These are phyloP conservation scores for Polygonum maritimum DNA, from an alignment of 148 eudicot species.

Conservation along the genomic window DNA sequence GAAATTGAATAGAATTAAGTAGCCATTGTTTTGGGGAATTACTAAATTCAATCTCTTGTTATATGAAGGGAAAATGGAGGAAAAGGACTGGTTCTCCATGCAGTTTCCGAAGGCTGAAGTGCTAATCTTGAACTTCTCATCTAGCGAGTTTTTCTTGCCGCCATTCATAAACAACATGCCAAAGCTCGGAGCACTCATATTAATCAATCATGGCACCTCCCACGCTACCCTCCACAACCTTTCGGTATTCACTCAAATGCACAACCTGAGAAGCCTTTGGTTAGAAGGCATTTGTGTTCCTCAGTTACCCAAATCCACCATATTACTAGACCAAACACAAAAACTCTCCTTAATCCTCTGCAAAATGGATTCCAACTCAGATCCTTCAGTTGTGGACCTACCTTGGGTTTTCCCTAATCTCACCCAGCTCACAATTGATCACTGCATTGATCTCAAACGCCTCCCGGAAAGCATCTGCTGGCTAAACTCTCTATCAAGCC, in stretches of 20 bases:
- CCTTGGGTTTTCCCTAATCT: constrained; percentile 58
- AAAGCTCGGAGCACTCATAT: constrained; percentile 49
- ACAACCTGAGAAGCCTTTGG: constrained; percentile 71
- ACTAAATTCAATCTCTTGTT: not conserved
- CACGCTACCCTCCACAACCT: constrained; percentile 49
- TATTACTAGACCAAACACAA: constrained; percentile 33
- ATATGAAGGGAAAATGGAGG: constrained; percentile 57
- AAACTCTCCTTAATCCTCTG: constrained; percentile 60
- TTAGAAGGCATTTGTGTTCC: constrained; percentile 60
- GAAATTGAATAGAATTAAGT: not conserved
- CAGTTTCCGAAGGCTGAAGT: constrained; percentile 80
- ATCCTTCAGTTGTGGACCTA: constrained; percentile 32
- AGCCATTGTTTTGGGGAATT: not conserved
- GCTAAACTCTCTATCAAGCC: constrained; percentile 34
- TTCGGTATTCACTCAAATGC: constrained; percentile 34
- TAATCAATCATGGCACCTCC: constrained; percentile 47
- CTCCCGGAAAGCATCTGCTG: constrained; percentile 47
- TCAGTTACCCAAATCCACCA: constrained; percentile 33
- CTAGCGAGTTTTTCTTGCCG: constrained; percentile 54
- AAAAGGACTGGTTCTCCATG: constrained; percentile 60
- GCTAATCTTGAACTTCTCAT: constrained; percentile 56
- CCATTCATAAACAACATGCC: constrained; percentile 69
- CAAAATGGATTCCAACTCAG: constrained; percentile 33
- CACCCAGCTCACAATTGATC: constrained; percentile 68
- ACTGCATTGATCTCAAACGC: constrained; percentile 51